Conservation (phyloP, 2,329 filamentous ascomycete genomes). For the Periconia sp. region DNA sequence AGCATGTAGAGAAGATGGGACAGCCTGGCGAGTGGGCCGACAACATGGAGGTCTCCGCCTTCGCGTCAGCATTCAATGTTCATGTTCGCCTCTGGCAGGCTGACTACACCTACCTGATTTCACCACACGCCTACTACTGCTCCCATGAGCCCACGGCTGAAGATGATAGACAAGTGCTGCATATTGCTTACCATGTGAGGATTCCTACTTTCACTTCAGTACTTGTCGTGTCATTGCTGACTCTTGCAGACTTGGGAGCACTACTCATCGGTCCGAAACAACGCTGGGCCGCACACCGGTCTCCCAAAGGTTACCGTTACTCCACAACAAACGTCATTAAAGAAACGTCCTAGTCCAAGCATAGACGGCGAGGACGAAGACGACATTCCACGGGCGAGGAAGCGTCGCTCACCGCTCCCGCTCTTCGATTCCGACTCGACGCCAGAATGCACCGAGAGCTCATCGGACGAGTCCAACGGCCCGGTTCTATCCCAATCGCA, state of each 20-base stretch:
- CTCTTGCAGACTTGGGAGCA: conserved; percentile 64
- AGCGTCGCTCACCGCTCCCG: conserved; percentile 56
- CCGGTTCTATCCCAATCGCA: conserved; percentile 33
- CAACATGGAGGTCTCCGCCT: conserved; percentile 71
- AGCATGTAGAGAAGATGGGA: conserved; percentile 65
- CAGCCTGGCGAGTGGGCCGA: conserved; percentile 68
- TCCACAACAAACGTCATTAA: conserved; percentile 32
- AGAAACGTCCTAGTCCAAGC: conserved; percentile 58
- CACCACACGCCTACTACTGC: conserved; percentile 46
- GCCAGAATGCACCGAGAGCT: conserved; percentile 42
- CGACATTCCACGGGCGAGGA: conserved; percentile 56
- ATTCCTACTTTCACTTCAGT: not conserved
- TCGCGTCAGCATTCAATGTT: conserved; percentile 65
- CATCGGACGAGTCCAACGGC: conserved; percentile 42
- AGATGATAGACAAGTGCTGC: conserved; percentile 50
- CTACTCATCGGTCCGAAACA: conserved; percentile 69
- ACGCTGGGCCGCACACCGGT: conserved; percentile 64
- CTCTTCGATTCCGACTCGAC: conserved; percentile 51
- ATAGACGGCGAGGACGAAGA: conserved; percentile 60
- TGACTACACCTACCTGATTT: conserved; percentile 58
- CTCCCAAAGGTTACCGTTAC: conserved; percentile 54
- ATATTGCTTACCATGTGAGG: conserved; percentile 69
- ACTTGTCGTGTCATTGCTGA: conserved; percentile 21
- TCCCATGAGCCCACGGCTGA: conserved; percentile 35
- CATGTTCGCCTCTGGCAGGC: conserved; percentile 68